These are phyloP conservation scores for Fusarium subtropicale DNA, from an alignment of 2,329 filamentous ascomycete genomes.

Conservation along the genomic window DNA sequence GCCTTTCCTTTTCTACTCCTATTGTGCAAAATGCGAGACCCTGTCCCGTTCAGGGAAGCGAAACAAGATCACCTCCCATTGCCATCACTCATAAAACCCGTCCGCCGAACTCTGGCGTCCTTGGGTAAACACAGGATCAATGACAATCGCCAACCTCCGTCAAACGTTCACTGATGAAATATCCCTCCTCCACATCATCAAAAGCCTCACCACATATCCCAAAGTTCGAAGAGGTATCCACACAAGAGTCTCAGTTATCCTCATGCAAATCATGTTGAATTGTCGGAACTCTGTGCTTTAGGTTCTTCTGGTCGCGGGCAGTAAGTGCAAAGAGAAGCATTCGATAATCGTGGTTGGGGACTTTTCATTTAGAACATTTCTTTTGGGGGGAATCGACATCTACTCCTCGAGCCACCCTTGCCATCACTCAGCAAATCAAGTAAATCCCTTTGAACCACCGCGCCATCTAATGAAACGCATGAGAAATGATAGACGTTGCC, in stretches of 20 bases:
- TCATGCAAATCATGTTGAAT: conserved; percentile 47
- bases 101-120: conserved; percentile 45
- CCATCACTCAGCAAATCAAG: conserved; percentile 62
- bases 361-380: conserved; percentile 52
- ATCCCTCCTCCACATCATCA: conserved; percentile 13
- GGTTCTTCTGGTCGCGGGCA: conserved; percentile 46
- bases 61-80: conserved; percentile 48
- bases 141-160: conserved; percentile 18
- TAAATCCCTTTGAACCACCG: conserved; percentile 63
- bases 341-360: conserved; percentile 48
- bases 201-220: conserved; percentile 18
- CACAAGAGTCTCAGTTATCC: conserved; percentile 42
- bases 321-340: conserved; percentile 37
- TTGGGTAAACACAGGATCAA: conserved; percentile 30
- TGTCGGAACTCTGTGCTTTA: conserved; percentile 51
- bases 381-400: conserved; percentile 50
- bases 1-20: conserved; percentile 55
- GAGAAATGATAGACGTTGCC: conserved; percentile 60
- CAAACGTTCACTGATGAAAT: conserved; percentile 16
- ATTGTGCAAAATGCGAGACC: conserved; percentile 53
- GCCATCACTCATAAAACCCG: conserved; percentile 44
- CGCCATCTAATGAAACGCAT: conserved; percentile 66
- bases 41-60: conserved; percentile 47
- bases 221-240: conserved; percentile 18
- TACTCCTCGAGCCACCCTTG: conserved; percentile 56